These are phyloP conservation scores for Lactarius psammicola DNA, from an alignment of 768 basidiomycete species.

Conservation along the genomic window DNA sequence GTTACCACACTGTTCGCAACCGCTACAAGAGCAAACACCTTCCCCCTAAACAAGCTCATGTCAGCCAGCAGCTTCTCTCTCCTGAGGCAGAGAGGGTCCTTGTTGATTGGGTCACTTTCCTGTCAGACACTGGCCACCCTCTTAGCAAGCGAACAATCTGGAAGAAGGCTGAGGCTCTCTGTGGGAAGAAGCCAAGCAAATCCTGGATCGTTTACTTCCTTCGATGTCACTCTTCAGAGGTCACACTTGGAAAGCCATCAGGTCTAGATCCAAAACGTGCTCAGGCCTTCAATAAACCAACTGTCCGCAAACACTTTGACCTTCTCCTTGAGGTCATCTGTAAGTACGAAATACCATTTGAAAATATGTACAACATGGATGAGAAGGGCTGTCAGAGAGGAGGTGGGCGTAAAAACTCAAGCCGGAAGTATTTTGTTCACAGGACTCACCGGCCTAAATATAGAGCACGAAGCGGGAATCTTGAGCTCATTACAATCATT, in stretches of 20 bases:
- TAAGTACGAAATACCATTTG: no score
- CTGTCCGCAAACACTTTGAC: conserved; percentile 17
- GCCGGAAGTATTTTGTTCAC: not conserved
- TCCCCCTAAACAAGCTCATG: not conserved
- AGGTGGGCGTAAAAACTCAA: not conserved
- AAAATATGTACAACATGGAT: no score
- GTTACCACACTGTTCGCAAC: no score
- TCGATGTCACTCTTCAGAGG: conserved; percentile 12
- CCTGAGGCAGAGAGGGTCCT: not conserved
- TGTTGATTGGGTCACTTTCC: not conserved
- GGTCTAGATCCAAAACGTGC: conserved; percentile 39
- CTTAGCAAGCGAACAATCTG: not conserved
- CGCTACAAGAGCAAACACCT: no score
- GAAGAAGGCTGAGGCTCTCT: not conserved
- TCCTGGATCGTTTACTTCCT: no score
- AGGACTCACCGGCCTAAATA: not conserved
- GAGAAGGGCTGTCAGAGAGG: not conserved
- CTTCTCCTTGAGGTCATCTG: conserved; percentile 10
- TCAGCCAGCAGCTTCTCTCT: not conserved
- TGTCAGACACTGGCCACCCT: not conserved
- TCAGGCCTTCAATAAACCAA: conserved; percentile 36
- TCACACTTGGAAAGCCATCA: conserved; percentile 32
- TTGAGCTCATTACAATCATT: conserved; percentile 12
- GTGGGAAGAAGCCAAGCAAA: no score
- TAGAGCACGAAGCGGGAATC: not conserved